These are phyloP conservation scores for Aureobasidium lini DNA, from an alignment of 2,329 filamentous ascomycete species.

Conservation along the genomic window DNA sequence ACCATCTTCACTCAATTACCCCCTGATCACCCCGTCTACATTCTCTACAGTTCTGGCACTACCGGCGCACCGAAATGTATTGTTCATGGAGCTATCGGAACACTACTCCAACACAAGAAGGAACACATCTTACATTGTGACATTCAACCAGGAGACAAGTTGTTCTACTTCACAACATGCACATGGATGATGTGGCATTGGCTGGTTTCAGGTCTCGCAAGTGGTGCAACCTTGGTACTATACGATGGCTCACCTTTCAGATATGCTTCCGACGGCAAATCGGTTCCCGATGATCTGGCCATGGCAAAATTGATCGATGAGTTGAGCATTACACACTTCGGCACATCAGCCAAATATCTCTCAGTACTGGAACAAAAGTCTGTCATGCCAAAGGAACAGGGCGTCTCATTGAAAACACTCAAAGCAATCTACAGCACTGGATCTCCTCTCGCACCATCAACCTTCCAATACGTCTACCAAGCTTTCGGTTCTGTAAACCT, in stretches of 20 bases:
- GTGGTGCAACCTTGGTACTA: conserved; percentile 73
- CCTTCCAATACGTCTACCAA: conserved; percentile 81
- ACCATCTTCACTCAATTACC: conserved; percentile 64
- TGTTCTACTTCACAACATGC: conserved; percentile 91
- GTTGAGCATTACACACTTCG: conserved; percentile 81
- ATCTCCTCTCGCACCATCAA: conserved; percentile 84
- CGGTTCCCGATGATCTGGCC: conserved; percentile 64
- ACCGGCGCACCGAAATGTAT: conserved; percentile 87
- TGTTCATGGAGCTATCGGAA: conserved; percentile 83
- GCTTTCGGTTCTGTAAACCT: conserved; percentile 79
- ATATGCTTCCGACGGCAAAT: conserved; percentile 39
- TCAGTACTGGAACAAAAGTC: conserved; percentile 78
- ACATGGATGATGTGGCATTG: conserved; percentile 99
- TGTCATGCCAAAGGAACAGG: conserved; percentile 49
- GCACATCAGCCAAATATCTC: conserved; percentile 89
- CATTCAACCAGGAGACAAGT: conserved; percentile 60
- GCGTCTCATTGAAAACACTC: conserved; percentile 53
- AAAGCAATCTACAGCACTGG: conserved; percentile 91
- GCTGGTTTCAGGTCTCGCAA: conserved; percentile 78
- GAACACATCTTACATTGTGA: conserved; percentile 86
- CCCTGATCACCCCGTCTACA: conserved; percentile 84
- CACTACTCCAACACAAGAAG: conserved; percentile 93
- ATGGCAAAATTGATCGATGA: conserved; percentile 77
- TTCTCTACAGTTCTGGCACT: conserved; percentile 88
- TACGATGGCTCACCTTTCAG: conserved; percentile 90